Conservation (phyloP, 257 asterid species). For the Primulina huaijiensis region DNA sequence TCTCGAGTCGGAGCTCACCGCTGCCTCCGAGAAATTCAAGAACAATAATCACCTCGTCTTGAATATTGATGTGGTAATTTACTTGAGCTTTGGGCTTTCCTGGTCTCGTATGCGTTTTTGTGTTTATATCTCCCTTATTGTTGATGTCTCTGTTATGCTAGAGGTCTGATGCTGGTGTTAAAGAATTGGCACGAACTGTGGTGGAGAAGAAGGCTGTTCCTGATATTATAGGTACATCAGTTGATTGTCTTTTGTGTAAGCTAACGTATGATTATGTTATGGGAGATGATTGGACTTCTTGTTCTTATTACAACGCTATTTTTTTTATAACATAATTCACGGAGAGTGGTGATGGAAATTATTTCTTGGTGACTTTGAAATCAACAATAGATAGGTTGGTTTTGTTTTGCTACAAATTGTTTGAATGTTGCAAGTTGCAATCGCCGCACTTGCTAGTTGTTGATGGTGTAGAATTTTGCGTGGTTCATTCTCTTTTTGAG, state of each 20-base stretch:
- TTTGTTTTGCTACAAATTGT: neutral
- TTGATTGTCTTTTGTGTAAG: neutral
- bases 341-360: conserved; percentile 8
- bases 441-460: neutral
- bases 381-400: neutral
- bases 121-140: neutral
- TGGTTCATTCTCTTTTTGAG: neutral
- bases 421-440: neutral
- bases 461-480: neutral
- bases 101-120: neutral
- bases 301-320: neutral
- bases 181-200: conserved; percentile 63
- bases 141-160: conserved; percentile 24
- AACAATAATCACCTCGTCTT: conserved; percentile 54
- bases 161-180: conserved; percentile 75
- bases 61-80: conserved; percentile 80
- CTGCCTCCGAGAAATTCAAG: conserved; percentile 40
- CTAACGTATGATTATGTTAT: neutral
- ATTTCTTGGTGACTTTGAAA: neutral
- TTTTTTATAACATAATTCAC: too few species aligned
- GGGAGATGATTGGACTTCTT: conserved; percentile 8
- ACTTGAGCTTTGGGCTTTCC: neutral
- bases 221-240: conserved; percentile 67
- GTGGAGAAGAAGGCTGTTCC: conserved; percentile 79
- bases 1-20: conserved; percentile 64